phyloP scores from a whole-genome alignment of 192 early-diverging fungal genomes.

The Linnemannia exigua region DNA sequence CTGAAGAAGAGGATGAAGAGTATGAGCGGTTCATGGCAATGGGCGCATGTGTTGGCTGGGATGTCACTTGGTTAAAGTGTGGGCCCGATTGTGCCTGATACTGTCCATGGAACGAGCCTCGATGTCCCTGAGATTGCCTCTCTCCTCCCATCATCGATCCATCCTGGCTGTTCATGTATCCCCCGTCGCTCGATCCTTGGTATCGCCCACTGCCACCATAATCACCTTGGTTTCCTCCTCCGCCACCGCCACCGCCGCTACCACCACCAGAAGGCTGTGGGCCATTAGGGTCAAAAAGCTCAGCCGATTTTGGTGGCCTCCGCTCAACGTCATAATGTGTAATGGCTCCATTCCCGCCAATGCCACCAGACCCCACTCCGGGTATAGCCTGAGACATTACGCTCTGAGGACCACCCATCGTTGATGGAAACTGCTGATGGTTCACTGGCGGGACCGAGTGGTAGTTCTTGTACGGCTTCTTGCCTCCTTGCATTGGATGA shows the following conservation, averaged over 20 bases:
- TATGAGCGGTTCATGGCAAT: conserved; percentile 46
- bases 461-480: conserved; percentile 31
- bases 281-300: conserved; percentile 50
- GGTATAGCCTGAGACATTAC: neutral
- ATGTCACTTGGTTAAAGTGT: conserved; percentile 14
- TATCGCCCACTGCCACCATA: neutral
- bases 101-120: conserved; percentile 1
- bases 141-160: neutral
- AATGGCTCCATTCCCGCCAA: conserved; percentile 19
- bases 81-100: conserved; percentile 1
- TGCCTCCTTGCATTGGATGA: conserved; percentile 18
- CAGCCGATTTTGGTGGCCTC: conserved; percentile 47
- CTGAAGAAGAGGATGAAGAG: conserved; percentile 41
- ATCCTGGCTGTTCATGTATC: conserved; percentile 3
- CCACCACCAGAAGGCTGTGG: conserved; percentile 8
- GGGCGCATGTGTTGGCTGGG: conserved; percentile 14
- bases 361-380: conserved; percentile 16
- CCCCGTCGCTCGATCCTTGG: conserved; percentile 22
- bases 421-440: conserved; percentile 15
- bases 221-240: conserved; percentile 14
- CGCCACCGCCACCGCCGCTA: conserved; percentile 6
- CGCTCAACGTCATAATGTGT: conserved; percentile 42
- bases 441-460: conserved; percentile 13
- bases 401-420: conserved; percentile 11
- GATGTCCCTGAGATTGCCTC: conserved; percentile 12